These are phyloP conservation scores for Jaenimonas drosophilae DNA, from an alignment of 208 protist genomes.

Conservation along the genomic window DNA sequence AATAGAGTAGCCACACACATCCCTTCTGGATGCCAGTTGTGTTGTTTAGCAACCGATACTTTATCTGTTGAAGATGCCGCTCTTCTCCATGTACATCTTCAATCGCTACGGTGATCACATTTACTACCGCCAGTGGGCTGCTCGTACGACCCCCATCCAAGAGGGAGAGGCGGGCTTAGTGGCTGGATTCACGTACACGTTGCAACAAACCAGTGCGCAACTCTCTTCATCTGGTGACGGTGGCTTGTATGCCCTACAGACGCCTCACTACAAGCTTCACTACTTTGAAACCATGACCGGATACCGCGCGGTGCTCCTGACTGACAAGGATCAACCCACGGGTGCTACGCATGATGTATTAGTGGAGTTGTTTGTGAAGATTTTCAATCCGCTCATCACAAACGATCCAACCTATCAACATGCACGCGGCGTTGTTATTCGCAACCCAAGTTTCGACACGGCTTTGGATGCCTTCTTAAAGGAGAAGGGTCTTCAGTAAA, in stretches of 20 bases:
- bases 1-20: conserved; percentile 2
- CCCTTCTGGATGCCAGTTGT: not conserved
- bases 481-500: conserved; percentile 27
- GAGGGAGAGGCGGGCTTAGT: conserved; percentile 78
- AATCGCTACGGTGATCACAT: conserved; percentile 85
- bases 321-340: conserved; percentile 49
- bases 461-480: conserved; percentile 44
- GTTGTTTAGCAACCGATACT: not conserved
- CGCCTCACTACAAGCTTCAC: conserved; percentile 83
- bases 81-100: conserved; percentile 83
- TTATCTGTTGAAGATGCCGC: conserved; percentile 30
- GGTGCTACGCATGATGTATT: conserved; percentile 30
- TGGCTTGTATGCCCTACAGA: conserved; percentile 56
- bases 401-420: conserved; percentile 66
- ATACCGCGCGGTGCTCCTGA: conserved; percentile 71
- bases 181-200: conserved; percentile 80
- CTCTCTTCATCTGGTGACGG: conserved; percentile 38
- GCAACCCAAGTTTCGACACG: conserved; percentile 43
- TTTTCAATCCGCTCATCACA: conserved; percentile 51
- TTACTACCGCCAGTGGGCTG: conserved; percentile 77
- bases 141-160: conserved; percentile 44
- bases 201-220: conserved; percentile 81
- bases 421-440: conserved; percentile 43
- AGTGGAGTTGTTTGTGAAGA: conserved; percentile 38
- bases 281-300: conserved; percentile 82